A percentile compares a stretch with the other conserved stretches of the same genome.
Evolutionary conservation across 257 asterid genomes (phyloP).

Genomic region (Cruciata laevipes): DNA sequence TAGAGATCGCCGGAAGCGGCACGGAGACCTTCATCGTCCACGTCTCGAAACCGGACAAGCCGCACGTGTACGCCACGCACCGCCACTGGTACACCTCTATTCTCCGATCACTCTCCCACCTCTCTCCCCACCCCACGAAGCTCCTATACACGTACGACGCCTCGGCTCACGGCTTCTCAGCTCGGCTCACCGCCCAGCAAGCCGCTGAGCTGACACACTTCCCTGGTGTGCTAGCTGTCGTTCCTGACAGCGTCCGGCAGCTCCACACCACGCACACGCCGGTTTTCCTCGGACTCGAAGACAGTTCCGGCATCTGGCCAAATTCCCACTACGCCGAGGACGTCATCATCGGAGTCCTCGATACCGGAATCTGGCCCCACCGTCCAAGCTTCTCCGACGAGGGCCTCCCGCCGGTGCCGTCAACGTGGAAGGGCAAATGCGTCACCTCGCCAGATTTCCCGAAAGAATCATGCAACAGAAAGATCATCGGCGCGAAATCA

Average conservation of each 20-base stretch:
- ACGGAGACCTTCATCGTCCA: constrained; percentile 74
- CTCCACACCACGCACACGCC: constrained; percentile 88
- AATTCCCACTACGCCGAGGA: constrained; percentile 76
- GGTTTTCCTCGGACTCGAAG: constrained; percentile 52
- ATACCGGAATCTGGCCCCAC: constrained; percentile 97
- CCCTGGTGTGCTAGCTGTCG: constrained; percentile 58
- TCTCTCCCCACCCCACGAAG: constrained; percentile 39
- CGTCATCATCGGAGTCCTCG: constrained; percentile 72
- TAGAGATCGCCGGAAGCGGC: constrained; percentile 14
- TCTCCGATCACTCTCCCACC: constrained; percentile 49
- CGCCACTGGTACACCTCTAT: constrained; percentile 70
- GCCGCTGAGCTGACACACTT: constrained; percentile 41
- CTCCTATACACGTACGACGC: constrained; percentile 64
- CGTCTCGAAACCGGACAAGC: constrained; percentile 56
- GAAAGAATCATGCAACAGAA: constrained; percentile 42
- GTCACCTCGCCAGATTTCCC: constrained; percentile 56
- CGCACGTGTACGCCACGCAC: constrained; percentile 55
- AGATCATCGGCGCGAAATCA: constrained; percentile 72
- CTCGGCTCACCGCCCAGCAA: constrained; percentile 46
- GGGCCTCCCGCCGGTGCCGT: constrained; percentile 57
- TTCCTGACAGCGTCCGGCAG: constrained; percentile 54
- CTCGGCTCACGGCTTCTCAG: constrained; percentile 75
- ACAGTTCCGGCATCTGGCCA: constrained; percentile 82
- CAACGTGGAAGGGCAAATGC: constrained; percentile 74
- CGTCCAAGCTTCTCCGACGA: constrained; percentile 75